These are phyloP conservation scores for Uronychia setigera DNA, from an alignment of 73 alveolate species.

Conservation along the genomic window DNA sequence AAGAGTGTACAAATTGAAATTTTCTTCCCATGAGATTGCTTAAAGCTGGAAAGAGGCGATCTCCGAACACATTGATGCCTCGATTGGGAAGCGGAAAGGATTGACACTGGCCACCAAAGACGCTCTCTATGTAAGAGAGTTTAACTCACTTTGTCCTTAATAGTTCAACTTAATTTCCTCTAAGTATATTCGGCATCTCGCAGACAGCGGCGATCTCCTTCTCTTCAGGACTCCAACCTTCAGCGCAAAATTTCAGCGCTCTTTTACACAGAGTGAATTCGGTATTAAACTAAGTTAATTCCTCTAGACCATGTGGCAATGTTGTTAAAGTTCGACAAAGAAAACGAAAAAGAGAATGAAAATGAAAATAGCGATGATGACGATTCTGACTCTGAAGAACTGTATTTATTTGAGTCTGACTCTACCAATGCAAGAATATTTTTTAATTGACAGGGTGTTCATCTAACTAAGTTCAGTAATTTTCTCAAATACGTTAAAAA, in stretches of 20 bases:
- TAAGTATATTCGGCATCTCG: conserved; percentile 21
- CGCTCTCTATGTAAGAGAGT: not conserved
- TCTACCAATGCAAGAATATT: conserved; percentile 9
- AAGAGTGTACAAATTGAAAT: conserved; percentile 39
- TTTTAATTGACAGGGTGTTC: conserved; percentile 42
- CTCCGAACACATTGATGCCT: conserved; percentile 25
- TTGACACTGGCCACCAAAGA: not conserved
- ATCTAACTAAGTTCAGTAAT: conserved; percentile 24
- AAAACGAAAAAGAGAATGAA: not conserved
- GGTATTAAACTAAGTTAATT: not conserved
- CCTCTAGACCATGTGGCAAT: conserved; percentile 86
- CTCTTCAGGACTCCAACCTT: conserved; percentile 72
- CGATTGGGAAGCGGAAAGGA: not conserved
- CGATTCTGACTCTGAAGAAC: conserved; percentile 72
- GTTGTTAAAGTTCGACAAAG: conserved; percentile 59
- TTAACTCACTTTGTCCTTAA: no score
- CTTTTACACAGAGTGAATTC: conserved; percentile 75
- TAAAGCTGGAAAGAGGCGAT: conserved; percentile 51
- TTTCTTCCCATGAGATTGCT: conserved; percentile 20
- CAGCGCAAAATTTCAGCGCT: conserved; percentile 73
- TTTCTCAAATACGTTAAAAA: conserved; percentile 16
- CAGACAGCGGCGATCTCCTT: conserved; percentile 91
- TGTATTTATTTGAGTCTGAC: conserved; percentile 53
- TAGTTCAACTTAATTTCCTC: not conserved
- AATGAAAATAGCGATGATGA: not conserved